Conservation (phyloP, 2,329 filamentous ascomycete species). For the Westerdykella ornata region DNA sequence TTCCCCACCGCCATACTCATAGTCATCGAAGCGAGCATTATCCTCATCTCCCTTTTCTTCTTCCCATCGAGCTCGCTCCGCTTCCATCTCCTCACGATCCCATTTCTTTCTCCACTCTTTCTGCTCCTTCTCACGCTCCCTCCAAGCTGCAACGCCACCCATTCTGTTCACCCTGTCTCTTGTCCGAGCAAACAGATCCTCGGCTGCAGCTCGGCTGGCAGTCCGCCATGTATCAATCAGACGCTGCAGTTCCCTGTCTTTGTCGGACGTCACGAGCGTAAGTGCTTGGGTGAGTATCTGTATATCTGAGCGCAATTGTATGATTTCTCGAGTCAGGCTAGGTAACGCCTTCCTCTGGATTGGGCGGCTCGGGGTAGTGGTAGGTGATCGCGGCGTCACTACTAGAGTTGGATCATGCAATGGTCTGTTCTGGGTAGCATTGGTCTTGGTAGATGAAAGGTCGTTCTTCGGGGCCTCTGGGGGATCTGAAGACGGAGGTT, state of each 20-base stretch:
- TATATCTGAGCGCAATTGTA: constrained; percentile 35
- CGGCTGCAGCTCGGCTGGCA: constrained; percentile 57
- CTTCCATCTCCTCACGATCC: constrained; percentile 32
- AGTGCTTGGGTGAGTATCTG: constrained; percentile 40
- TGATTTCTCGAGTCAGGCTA: constrained; percentile 26
- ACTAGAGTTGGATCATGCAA: constrained; percentile 4
- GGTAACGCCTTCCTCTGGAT: constrained; percentile 16
- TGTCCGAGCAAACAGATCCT: constrained; percentile 58
- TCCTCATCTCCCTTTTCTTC: constrained; percentile 36
- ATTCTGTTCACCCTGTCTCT: constrained; percentile 56
- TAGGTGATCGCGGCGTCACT: constrained; percentile 7
- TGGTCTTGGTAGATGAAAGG: constrained; percentile 3
- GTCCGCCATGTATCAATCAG: constrained; percentile 56
- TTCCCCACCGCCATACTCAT: constrained; percentile 38
- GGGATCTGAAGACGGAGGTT: constrained; percentile 16
- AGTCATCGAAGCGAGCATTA: constrained; percentile 40
- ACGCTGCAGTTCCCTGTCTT: constrained; percentile 50
- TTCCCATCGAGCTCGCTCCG: constrained; percentile 25
- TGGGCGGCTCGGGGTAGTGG: constrained; percentile 31
- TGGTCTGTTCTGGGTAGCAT: constrained; percentile 2
- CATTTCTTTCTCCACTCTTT: constrained; percentile 32
- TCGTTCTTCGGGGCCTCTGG: constrained; percentile 9
- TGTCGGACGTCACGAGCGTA: constrained; percentile 27
- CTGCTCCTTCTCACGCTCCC: constrained; percentile 31
- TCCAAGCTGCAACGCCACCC: constrained; percentile 56